Percentiles rank a stretch among this genome's conserved stretches.
Evolutionary conservation across 1,284 basidiomycete species (phyloP).

Genomic region (Afroboletus lepidellus): DNA sequence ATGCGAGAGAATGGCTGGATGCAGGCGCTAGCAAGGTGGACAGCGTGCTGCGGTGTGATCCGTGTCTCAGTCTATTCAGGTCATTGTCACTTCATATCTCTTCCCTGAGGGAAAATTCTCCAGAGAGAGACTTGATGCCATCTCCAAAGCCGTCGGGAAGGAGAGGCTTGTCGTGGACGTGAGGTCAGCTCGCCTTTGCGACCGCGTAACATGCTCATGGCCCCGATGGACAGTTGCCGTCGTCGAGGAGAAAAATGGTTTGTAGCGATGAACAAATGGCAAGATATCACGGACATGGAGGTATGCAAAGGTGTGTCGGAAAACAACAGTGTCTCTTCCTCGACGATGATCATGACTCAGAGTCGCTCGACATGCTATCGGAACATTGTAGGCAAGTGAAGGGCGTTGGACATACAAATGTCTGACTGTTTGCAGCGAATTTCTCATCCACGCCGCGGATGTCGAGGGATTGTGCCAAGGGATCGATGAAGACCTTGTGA

Average conservation of each 20-base stretch:
- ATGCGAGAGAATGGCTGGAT: slow-evolving; percentile 84
- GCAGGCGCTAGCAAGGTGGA: slow-evolving; percentile 89
- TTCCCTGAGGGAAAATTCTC: slow-evolving; percentile 86
- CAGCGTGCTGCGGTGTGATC: neutral
- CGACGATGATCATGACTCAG: slow-evolving; percentile 38
- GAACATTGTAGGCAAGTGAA: slow-evolving; percentile 70
- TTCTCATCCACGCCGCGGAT: slow-evolving; percentile 95
- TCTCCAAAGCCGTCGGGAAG: slow-evolving; percentile 75
- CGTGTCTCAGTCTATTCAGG: slow-evolving; percentile 45
- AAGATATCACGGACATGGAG: slow-evolving; percentile 92
- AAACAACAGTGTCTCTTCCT: neutral
- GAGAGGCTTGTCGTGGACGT: slow-evolving; percentile 94
- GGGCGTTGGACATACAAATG: neutral
- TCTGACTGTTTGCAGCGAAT: slow-evolving; percentile 62
- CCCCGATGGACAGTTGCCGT: slow-evolving; percentile 70
- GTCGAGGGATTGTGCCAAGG: slow-evolving; percentile 97
- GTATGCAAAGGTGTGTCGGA: slow-evolving; percentile 68
- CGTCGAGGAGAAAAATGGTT: slow-evolving; percentile 79
- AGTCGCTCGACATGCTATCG: slow-evolving; percentile 68
- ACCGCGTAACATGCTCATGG: slow-evolving; percentile 1
- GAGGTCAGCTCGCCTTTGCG: slow-evolving; percentile 52
- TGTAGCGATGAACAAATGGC: slow-evolving; percentile 99
- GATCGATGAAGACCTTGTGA: slow-evolving; percentile 89
- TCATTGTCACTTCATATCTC: slow-evolving; percentile 95
- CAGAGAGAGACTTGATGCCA: slow-evolving; percentile 62